A percentile compares a stretch with the other conserved stretches of the same genome.
Evolutionary conservation across 768 basidiomycete genomes (phyloP).

Genomic region (Rhizopogon rudus): DNA sequence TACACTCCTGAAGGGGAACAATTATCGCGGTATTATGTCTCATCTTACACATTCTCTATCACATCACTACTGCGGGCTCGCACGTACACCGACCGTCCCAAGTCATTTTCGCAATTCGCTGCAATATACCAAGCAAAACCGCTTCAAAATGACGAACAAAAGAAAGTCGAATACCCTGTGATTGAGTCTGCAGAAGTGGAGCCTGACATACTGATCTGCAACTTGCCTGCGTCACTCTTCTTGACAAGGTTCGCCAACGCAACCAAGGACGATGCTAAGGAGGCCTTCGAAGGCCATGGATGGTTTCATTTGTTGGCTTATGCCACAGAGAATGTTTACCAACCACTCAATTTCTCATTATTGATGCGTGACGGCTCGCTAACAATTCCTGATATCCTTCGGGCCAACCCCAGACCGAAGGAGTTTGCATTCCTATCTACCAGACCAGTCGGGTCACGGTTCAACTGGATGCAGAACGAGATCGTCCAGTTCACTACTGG

Average conservation of each 20-base stretch:
- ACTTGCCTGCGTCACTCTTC: not conserved
- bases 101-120: not conserved
- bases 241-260: not conserved
- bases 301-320: constrained; percentile 20
- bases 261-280: not conserved
- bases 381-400: constrained; percentile 3
- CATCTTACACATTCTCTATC: constrained; percentile 10
- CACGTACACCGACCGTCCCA: not conserved
- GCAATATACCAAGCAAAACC: constrained; percentile 5
- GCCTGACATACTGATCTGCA: not conserved
- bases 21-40: constrained; percentile 1
- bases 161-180: not conserved
- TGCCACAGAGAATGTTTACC: constrained; percentile 2
- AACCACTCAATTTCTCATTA: constrained; percentile 11
- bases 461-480: constrained; percentile 10
- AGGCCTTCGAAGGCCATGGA: not conserved
- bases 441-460: not conserved
- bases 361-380: constrained; percentile 1
- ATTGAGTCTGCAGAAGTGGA: not conserved
- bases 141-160: not conserved
- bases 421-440: constrained; percentile 16
- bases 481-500: constrained; percentile 18
- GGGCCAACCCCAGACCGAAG: not conserved
- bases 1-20: constrained; percentile 3
- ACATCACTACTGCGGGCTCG: constrained; percentile 9